Percentiles rank a stretch among this genome's conserved stretches.
These are phyloP conservation scores for Leccinum obscurum DNA, from an alignment of 768 basidiomycete genomes.

Conservation along the genomic window DNA sequence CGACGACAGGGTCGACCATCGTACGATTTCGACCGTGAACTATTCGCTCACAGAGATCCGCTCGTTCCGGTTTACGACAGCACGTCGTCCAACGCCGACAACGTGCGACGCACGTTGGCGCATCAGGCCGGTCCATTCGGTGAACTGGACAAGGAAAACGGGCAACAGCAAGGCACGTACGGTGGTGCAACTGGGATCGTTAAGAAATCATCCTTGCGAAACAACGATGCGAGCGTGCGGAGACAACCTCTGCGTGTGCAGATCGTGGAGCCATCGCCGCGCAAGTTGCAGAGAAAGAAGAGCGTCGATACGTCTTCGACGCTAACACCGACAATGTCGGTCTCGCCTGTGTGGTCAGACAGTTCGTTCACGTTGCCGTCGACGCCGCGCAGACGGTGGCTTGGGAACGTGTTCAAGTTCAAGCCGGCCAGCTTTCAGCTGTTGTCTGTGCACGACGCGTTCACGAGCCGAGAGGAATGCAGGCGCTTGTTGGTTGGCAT, in stretches of 20 bases:
- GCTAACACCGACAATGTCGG: constrained; percentile 16
- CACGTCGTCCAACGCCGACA: constrained; percentile 11
- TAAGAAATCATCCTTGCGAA: constrained; percentile 49
- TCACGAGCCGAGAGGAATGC: constrained; percentile 73
- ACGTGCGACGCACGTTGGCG: neutral
- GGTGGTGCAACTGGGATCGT: constrained; percentile 21
- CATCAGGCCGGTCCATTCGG: constrained; percentile 15
- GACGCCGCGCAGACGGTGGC: constrained; percentile 67
- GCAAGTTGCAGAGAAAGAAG: constrained; percentile 37
- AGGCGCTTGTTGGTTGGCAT: constrained; percentile 68
- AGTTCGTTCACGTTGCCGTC: constrained; percentile 45
- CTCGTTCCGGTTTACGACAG: constrained; percentile 18
- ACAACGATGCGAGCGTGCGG: constrained; percentile 19
- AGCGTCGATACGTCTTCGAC: constrained; percentile 13
- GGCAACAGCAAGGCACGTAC: neutral
- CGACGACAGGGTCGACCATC: constrained; percentile 11
- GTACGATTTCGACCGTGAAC: constrained; percentile 4
- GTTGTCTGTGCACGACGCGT: constrained; percentile 55
- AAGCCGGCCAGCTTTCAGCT: constrained; percentile 63
- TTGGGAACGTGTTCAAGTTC: constrained; percentile 86
- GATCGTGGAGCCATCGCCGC: constrained; percentile 50
- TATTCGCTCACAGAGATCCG: constrained; percentile 39
- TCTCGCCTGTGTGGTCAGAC: constrained; percentile 47
- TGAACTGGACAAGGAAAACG: constrained; percentile 64
- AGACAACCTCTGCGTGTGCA: constrained; percentile 40